Percentiles rank a stretch among this genome's conserved stretches.
Evolutionary conservation across 306 rosid species (phyloP).

Genomic region (Glycine latifolia): DNA sequence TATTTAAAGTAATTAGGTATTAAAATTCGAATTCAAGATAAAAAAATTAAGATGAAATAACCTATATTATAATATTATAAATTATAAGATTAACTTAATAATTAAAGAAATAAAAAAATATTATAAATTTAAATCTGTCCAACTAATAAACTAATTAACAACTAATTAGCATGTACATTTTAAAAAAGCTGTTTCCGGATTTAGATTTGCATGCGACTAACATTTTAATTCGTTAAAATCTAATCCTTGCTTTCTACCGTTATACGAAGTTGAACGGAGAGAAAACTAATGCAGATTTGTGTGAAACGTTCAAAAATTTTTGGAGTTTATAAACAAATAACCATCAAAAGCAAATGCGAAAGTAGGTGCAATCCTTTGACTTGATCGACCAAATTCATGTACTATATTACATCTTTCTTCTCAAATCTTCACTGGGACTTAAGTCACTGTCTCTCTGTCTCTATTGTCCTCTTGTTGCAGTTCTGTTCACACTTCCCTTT

Average conservation of each 20-base stretch:
- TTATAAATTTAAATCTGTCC: no score
- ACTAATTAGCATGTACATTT: no score
- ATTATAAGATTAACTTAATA: no score
- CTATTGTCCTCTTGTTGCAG: slow-evolving; percentile 46
- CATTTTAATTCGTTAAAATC: neutral
- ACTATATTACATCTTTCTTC: slow-evolving; percentile 31
- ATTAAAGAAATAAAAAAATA: no score
- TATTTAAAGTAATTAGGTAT: no score
- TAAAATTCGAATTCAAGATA: neutral
- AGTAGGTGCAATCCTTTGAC: slow-evolving; percentile 43
- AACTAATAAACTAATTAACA: no score
- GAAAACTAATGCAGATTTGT: slow-evolving; percentile 4
- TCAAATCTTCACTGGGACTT: slow-evolving; percentile 37
- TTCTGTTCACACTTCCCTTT: slow-evolving; percentile 13
- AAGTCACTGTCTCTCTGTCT: slow-evolving; percentile 38
- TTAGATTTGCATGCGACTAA: neutral
- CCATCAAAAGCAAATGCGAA: slow-evolving; percentile 32
- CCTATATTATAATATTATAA: neutral
- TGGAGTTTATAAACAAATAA: slow-evolving; percentile 17
- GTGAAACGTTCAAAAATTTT: slow-evolving; percentile 41
- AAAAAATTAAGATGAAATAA: neutral
- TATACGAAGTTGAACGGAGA: neutral
- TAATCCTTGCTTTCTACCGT: neutral
- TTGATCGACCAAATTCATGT: slow-evolving; percentile 42
- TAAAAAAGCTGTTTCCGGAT: neutral